These are phyloP conservation scores for Caulochytrium protostelioides DNA, from an alignment of 371 early-diverging fungal species.

Conservation along the genomic window DNA sequence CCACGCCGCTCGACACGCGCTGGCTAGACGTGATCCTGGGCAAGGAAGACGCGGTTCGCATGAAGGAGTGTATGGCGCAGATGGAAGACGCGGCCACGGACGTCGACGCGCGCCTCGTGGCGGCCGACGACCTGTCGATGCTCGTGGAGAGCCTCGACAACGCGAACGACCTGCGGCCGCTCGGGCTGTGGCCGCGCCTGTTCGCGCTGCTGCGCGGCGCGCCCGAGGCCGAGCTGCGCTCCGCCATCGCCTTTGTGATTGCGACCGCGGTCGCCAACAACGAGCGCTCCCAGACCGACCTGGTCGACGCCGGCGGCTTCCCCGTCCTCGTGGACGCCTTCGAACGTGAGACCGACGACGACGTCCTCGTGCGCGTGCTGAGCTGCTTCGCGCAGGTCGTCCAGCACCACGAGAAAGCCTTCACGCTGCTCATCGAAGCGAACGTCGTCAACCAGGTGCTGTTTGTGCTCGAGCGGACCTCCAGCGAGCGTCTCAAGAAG, in stretches of 20 bases:
- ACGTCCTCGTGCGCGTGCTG: no score
- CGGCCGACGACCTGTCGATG: slow-evolving; percentile 82
- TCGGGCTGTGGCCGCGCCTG: slow-evolving; percentile 67
- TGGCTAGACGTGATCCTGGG: slow-evolving; percentile 77
- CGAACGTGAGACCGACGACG: no score
- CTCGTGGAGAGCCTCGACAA: slow-evolving; percentile 88
- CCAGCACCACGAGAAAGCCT: no score
- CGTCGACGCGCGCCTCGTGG: slow-evolving; percentile 45
- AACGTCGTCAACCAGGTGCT: no score
- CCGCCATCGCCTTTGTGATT: slow-evolving; percentile 65
- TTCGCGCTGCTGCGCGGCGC: slow-evolving; percentile 30
- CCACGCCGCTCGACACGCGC: no score
- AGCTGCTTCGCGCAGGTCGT: no score
- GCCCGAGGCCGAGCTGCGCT: slow-evolving; percentile 35
- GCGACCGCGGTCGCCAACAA: slow-evolving; percentile 90
- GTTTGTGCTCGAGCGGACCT: no score
- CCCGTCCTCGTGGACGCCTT: no score
- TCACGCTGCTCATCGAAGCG: no score
- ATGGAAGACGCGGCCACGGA: slow-evolving; percentile 32
- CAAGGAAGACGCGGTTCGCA: slow-evolving; percentile 63
- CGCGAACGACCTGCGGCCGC: slow-evolving; percentile 66
- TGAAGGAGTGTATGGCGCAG: slow-evolving; percentile 52
- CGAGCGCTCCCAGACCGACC: slow-evolving; percentile 52
- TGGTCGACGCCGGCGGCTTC: no score
- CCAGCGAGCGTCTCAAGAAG: no score